Percentiles rank a stretch among this genome's conserved stretches.
These are phyloP conservation scores for Urochloa ruziziensis DNA, from an alignment of 176 grass and related monocot genomes.

Conservation along the genomic window DNA sequence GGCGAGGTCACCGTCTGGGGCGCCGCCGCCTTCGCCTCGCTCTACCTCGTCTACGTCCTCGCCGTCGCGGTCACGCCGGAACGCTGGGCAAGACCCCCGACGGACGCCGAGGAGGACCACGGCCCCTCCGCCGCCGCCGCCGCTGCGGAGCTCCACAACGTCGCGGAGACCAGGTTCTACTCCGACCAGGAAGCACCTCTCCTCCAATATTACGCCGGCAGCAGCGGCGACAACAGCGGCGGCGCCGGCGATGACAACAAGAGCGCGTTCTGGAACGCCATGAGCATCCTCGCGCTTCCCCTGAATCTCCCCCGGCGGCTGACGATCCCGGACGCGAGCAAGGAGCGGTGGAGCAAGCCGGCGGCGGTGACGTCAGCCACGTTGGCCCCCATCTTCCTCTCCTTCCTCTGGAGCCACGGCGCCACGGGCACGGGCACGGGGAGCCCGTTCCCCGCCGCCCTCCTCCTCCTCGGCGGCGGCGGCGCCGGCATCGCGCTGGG, in stretches of 20 bases:
- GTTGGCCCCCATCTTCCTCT: conserved; percentile 49
- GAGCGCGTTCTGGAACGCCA: neutral
- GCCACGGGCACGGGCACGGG: no score
- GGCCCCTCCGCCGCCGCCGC: neutral
- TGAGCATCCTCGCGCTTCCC: conserved; percentile 38
- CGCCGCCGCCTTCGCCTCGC: conserved; percentile 49
- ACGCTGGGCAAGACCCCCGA: no score
- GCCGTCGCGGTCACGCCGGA: conserved; percentile 47
- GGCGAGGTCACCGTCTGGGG: conserved; percentile 56
- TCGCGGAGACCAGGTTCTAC: conserved; percentile 3
- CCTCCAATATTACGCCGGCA: neutral
- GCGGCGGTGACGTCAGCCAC: conserved; percentile 45
- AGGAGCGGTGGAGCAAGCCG: conserved; percentile 69
- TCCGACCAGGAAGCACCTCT: neutral
- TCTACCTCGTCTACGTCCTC: conserved; percentile 69
- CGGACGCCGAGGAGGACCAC: neutral
- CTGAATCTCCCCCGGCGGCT: conserved; percentile 55
- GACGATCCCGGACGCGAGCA: conserved; percentile 65
- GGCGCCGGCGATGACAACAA: neutral
- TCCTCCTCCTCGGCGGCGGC: conserved; percentile 17
- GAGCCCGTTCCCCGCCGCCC: neutral
- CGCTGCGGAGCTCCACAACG: conserved; percentile 5
- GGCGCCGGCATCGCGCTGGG: conserved; percentile 31
- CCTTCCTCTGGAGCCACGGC: conserved; percentile 30
- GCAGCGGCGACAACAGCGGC: neutral